Conservation (phyloP, 2,329 filamentous ascomycete species). For the Dryadomyces quercivorus region DNA sequence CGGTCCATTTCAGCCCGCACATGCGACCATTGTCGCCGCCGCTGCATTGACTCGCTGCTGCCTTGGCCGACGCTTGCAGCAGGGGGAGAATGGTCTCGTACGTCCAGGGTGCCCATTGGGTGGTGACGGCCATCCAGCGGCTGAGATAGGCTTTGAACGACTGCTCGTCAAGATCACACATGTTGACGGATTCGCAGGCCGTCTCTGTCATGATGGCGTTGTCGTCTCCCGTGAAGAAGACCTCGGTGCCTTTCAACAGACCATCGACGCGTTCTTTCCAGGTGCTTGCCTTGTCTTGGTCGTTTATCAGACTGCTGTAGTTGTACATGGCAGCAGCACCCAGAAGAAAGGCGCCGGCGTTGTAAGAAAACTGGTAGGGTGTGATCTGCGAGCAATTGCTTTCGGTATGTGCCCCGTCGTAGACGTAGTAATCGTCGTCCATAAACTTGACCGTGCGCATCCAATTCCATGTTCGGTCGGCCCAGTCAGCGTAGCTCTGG, state of each 20-base stretch:
- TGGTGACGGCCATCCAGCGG: conserved; percentile 49
- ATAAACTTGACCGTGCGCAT: conserved; percentile 43
- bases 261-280: conserved; percentile 50
- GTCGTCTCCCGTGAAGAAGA: conserved; percentile 35
- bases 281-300: conserved; percentile 20
- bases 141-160: conserved; percentile 66
- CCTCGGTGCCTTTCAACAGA: conserved; percentile 38
- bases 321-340: conserved; percentile 50
- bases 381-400: conserved; percentile 38
- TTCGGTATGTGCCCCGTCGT: conserved; percentile 38
- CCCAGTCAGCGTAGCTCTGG: conserved; percentile 66
- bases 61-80: conserved; percentile 34
- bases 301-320: conserved; percentile 29
- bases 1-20: conserved; percentile 56
- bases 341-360: conserved; percentile 53
- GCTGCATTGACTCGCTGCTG: conserved; percentile 40
- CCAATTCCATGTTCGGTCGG: conserved; percentile 59
- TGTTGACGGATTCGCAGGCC: conserved; percentile 47
- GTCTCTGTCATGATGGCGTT: conserved; percentile 48
- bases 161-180: conserved; percentile 60
- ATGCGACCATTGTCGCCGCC: conserved; percentile 37
- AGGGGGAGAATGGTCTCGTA: conserved; percentile 35
- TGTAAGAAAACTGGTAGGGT: conserved; percentile 58
- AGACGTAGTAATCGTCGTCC: conserved; percentile 38
- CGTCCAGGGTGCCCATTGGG: conserved; percentile 42